Evolutionary conservation across 345 rosid genomes (phyloP).

Genomic region (Lepidium africanum): DNA sequence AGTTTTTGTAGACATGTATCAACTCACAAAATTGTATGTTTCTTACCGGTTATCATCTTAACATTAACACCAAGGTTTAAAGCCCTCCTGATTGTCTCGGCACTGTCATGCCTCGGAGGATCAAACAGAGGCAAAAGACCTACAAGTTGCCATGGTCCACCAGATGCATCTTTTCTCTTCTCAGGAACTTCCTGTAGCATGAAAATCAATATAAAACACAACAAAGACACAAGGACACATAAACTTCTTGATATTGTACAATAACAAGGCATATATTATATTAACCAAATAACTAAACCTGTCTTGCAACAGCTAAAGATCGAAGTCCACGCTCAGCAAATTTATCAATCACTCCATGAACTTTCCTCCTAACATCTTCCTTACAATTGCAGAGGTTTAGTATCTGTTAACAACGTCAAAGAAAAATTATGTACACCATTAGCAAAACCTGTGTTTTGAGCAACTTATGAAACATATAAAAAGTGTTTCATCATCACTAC

Average conservation of each 20-base stretch:
- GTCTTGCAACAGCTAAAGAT: conserved; percentile 86
- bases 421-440: neutral
- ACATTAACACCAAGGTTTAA: conserved; percentile 87
- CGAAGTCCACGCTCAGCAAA: conserved; percentile 94
- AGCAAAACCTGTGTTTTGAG: neutral
- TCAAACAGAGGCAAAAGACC: conserved; percentile 88
- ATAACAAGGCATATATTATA: neutral
- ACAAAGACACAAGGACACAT: neutral
- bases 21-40: neutral
- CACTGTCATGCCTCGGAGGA: conserved; percentile 98
- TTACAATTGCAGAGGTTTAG: conserved; percentile 60
- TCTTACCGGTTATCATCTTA: conserved; percentile 84
- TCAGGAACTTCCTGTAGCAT: conserved; percentile 71
- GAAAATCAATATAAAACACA: neutral
- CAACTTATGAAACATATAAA: neutral
- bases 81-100: conserved; percentile 91
- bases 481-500: conserved; percentile 17
- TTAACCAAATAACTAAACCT: conserved; percentile 29
- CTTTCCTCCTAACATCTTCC: conserved; percentile 69
- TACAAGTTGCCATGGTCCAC: conserved; percentile 80
- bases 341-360: conserved; percentile 69
- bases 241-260: neutral
- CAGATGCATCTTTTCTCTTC: conserved; percentile 59
- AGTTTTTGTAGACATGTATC: neutral
- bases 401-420: conserved; percentile 38